Percentiles rank a stretch among this genome's conserved stretches.
phyloP scores from a whole-genome alignment of 2,329 filamentous ascomycete species.

The Sarocladiaceae sp. region DNA sequence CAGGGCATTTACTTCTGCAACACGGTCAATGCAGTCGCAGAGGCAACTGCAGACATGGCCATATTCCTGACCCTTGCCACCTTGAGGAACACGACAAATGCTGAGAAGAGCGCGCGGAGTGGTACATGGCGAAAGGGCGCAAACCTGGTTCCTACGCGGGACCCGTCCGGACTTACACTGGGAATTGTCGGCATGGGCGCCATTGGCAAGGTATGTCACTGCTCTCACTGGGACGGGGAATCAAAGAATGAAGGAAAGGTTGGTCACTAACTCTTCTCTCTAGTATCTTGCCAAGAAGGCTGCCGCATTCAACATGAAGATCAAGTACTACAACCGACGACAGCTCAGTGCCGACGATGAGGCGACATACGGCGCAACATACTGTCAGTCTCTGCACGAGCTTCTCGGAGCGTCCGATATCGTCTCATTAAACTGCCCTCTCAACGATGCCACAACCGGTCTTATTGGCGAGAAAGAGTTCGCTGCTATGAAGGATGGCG shows the following conservation, averaged over 20 bases:
- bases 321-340: conserved; percentile 33
- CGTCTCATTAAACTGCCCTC: conserved; percentile 20
- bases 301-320: conserved; percentile 31
- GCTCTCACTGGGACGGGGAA: conserved; percentile 29
- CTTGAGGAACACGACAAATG: conserved; percentile 35
- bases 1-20: conserved; percentile 48
- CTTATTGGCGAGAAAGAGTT: conserved; percentile 33
- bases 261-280: neutral
- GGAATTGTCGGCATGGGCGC: conserved; percentile 39
- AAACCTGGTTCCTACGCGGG: conserved; percentile 23
- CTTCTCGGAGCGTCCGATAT: conserved; percentile 33
- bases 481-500: conserved; percentile 37
- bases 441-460: conserved; percentile 24
- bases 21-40: conserved; percentile 42
- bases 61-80: conserved; percentile 23
- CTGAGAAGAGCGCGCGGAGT: conserved; percentile 27
- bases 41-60: conserved; percentile 44
- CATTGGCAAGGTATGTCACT: conserved; percentile 27
- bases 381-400: conserved; percentile 27
- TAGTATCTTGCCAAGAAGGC: conserved; percentile 33
- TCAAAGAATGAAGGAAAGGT: neutral
- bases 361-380: conserved; percentile 24
- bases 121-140: conserved; percentile 28
- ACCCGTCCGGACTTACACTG: conserved; percentile 33
- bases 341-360: conserved; percentile 26